Base-by-base conservation (phyloP, 345 rosid genomes). In the Moringa oleifera region DNA sequence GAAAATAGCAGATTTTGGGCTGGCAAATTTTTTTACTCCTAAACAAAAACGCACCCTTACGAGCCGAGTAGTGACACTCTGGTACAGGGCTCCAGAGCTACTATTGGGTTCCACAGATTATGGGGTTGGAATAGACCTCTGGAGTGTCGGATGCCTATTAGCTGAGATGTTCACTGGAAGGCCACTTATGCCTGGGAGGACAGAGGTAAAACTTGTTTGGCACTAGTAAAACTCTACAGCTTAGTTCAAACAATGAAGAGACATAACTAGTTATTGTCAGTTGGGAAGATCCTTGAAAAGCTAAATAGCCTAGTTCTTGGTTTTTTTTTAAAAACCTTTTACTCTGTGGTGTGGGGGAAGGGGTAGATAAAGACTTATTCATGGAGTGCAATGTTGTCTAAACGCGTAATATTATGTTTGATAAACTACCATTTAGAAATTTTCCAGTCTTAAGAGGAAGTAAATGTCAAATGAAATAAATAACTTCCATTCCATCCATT, bases 61-160 rank as follows among this genome's bases (percentile, higher is more conserved):
- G 0, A 89, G 86, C 67, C 83, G 92, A 20, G 98, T 92, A 3
- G 98, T 92, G 25, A 92, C 96, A 0, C 85, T 89, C 28, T 92
- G 91, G 98, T 89, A 89, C 56, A 81, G 98, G 75, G 94, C 97
- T 46, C 98, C 96, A 16, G 98, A 91, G 77, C 71, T 91, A 0
- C 77, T 89, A 0, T 60, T 89, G 16, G 95, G 95, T 20, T 81
- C 95, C 15, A 82, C 88, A 15, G 96, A 83, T 58, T 89, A 92
- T 66, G 98, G 96, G 64, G 88, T 80, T 21, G 92, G 92, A 0
- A 75, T 92, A 31, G 98, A 92, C 74, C 77, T 92, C 4, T 92
- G 93, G 96, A 92, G 95, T 52, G 95, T 88, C 0, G 98, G 98
- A 5, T 92, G 98, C 66, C 68, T 91, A 13, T 72, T 89, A 25